Base-by-base conservation (phyloP, 768 basidiomycete genomes). In the Infundibulicybe gibba region DNA sequence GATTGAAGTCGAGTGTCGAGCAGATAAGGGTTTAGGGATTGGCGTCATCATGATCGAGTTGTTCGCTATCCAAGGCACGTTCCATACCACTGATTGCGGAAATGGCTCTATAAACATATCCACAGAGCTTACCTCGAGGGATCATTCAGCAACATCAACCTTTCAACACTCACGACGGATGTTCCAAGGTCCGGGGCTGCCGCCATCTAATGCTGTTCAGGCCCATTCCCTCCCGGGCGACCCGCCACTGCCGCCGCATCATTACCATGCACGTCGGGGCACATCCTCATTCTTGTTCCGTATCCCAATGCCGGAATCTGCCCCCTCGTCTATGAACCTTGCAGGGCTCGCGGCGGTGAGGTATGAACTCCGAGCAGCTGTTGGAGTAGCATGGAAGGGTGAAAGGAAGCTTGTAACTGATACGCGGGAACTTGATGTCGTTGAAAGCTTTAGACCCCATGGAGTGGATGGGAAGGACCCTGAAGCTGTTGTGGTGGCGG, bases 121-220 rank as follows among this genome's bases (percentile, higher is more conserved):
- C 16, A 9, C 50, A 92, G 90, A 90, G 60, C 64, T 93, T 10
- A 80, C 79, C 5, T 88, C 87, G 25, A 71, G 86, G 53, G 85
- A 89, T 61, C 85, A 89, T 62, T 83, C 88, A 17, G 90, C 90
- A 2, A 87, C 83, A 0, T 85, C 83, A 20, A 85, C 81, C 0
- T 92, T 91, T 55, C 61, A 90, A 25, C 85, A 87, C 52, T 77
- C 72, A 47, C 74, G 79, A 21, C 75, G 86, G 30, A 60, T 88
- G 5, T 93, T 90, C 58, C 90, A 92, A 64, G 90, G 89, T 2
- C 86, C 85, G 2, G 83, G 81, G 14, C 69, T 91, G 6, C 90
- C 90, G 0, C 87, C 88, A 6, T 91, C 90, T 10, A 92, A 92
- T 59, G 86, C 90, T 2, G 88, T 93, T 0, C 73, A 84, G 46